phyloP scores from a whole-genome alignment of 148 eudicot species.

The Cornus florida region DNA sequence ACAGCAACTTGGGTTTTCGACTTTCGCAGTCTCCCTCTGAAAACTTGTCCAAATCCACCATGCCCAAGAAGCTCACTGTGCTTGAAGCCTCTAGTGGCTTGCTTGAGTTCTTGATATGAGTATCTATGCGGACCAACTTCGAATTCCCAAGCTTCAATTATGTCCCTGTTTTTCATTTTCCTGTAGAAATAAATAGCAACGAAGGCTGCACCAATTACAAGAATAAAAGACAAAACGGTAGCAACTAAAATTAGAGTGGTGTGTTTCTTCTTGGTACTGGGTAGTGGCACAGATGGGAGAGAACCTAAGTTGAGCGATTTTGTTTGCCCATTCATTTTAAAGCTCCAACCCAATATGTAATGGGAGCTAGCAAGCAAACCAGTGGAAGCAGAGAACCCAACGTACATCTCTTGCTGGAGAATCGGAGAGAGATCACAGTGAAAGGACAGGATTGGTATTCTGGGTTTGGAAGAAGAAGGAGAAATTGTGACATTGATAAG shows the following conservation, averaged over 20 bases:
- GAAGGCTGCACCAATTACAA: not conserved
- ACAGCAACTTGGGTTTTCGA: conserved; percentile 29
- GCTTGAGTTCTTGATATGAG: conserved; percentile 23
- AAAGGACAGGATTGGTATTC: conserved; percentile 24
- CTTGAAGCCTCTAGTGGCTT: conserved; percentile 29
- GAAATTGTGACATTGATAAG: conserved; percentile 36
- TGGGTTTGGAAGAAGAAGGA: conserved; percentile 29
- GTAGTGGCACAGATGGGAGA: conserved; percentile 22
- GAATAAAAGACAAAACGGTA: not conserved
- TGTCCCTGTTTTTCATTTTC: conserved; percentile 18
- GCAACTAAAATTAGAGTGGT: conserved; percentile 6
- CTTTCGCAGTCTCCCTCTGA: conserved; percentile 18
- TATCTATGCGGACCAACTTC: conserved; percentile 29
- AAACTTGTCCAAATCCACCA: conserved; percentile 35
- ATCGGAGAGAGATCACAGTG: conserved; percentile 30
- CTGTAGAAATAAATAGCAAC: not conserved
- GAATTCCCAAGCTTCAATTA: conserved; percentile 31
- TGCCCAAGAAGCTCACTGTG: conserved; percentile 24
- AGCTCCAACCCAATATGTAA: conserved; percentile 52
- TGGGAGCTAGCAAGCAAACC: conserved; percentile 29
- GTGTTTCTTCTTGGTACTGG: conserved; percentile 16
- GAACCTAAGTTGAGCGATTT: conserved; percentile 28
- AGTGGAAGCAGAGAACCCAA: conserved; percentile 46
- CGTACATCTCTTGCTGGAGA: conserved; percentile 24
- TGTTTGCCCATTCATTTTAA: conserved; percentile 32